Conservation (phyloP, 768 basidiomycete species). For the Mycena galopus region DNA sequence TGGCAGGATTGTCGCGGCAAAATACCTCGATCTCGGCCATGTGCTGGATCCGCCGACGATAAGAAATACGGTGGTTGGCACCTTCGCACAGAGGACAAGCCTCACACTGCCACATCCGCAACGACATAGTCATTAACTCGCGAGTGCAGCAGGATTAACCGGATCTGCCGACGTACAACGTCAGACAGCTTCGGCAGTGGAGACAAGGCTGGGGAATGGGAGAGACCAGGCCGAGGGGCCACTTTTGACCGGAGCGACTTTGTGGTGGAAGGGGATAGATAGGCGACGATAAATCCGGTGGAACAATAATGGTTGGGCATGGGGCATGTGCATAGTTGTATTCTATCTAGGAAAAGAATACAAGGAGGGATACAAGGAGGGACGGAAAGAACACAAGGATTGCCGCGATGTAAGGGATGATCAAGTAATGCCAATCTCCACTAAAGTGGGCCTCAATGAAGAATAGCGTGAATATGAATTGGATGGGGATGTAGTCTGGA, state of each 20-base stretch:
- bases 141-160: no score
- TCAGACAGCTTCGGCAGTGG: no score
- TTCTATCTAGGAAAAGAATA: conserved; percentile 21
- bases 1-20: neutral
- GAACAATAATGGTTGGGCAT: conserved; percentile 14
- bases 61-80: neutral
- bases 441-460: conserved; percentile 11
- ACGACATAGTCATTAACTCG: no score
- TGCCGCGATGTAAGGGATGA: conserved; percentile 23
- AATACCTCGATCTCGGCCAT: neutral
- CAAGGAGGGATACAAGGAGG: conserved; percentile 4
- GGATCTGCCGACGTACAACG: no score
- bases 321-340: conserved; percentile 2
- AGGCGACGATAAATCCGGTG: neutral
- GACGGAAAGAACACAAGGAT: no score
- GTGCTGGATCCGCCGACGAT: conserved; percentile 1
- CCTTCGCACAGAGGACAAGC: conserved; percentile 25
- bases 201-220: neutral
- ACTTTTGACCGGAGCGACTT: no score
- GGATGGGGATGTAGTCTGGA: conserved; percentile 14
- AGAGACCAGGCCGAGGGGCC: no score
- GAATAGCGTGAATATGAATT: conserved; percentile 25
- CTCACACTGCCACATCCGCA: neutral
- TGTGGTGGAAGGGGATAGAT: no score
- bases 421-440: conserved; percentile 22